phyloP scores from a whole-genome alignment of 768 basidiomycete species.

The Guyanaporus albipodus region DNA sequence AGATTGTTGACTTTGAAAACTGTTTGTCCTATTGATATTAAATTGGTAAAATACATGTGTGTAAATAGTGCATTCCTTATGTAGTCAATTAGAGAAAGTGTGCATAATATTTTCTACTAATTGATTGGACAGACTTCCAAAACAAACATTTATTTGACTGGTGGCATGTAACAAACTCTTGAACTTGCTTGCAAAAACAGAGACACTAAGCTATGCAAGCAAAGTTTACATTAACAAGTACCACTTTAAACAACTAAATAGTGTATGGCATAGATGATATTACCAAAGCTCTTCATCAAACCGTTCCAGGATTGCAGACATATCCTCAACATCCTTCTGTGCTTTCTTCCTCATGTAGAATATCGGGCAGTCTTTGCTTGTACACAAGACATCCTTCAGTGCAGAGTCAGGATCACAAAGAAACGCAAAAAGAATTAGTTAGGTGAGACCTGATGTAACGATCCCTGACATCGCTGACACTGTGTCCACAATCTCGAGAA shows the following conservation, averaged over 20 bases:
- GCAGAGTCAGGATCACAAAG: neutral
- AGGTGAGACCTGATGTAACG: conserved; percentile 95
- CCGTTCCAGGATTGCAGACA: conserved; percentile 70
- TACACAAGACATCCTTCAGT: conserved; percentile 87
- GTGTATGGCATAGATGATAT: neutral
- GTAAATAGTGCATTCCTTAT: no score
- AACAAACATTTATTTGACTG: no score
- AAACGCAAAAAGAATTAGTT: neutral
- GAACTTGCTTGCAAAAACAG: no score
- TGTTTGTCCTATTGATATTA: neutral
- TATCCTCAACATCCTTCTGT: conserved; percentile 95
- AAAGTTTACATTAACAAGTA: no score
- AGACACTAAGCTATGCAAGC: no score
- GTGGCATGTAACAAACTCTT: no score
- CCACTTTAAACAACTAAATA: no score
- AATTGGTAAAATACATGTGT: conserved; percentile 6
- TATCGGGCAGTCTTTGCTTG: conserved; percentile 96
- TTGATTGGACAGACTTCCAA: no score
- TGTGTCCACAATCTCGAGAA: conserved; percentile 98
- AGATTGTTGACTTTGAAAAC: neutral
- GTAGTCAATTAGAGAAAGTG: no score
- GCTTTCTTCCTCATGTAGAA: conserved; percentile 99
- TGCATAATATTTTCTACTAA: no score
- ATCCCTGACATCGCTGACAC: conserved; percentile 98
- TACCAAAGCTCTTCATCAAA: conserved; percentile 79